phyloP scores from a whole-genome alignment of 352 stramenopile genomes.

The Globisporangium nunn region DNA sequence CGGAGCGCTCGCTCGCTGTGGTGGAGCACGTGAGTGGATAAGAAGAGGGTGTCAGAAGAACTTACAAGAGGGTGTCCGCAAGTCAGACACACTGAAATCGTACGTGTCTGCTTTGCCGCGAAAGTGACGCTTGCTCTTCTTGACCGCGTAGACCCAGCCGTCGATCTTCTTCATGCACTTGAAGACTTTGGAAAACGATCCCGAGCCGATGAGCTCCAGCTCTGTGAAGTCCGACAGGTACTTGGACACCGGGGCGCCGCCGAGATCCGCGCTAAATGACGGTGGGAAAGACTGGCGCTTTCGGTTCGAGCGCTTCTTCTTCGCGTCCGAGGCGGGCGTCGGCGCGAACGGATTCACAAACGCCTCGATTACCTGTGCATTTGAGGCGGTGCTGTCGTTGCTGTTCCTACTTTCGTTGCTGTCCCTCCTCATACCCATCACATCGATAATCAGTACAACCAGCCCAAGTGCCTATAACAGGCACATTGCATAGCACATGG shows the following conservation, averaged over 20 bases:
- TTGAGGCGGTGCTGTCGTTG: conserved; percentile 1
- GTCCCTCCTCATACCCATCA: too few relatives aligned
- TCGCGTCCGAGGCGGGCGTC: conserved; percentile 36
- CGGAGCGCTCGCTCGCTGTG: conserved; percentile 63
- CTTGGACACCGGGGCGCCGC: conserved; percentile 44
- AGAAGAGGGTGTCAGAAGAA: not conserved
- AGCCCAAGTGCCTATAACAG: not conserved
- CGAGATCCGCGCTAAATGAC: conserved; percentile 23
- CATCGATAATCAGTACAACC: not conserved
- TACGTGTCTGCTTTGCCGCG: conserved; percentile 79
- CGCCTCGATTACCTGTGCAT: conserved; percentile 26
- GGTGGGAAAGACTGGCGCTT: conserved; percentile 67
- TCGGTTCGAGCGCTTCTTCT: conserved; percentile 53
- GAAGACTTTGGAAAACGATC: conserved; percentile 83
- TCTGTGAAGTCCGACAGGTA: conserved; percentile 80
- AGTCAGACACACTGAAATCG: conserved; percentile 9
- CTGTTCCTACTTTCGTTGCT: conserved; percentile 1
- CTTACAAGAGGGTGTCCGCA: too few relatives aligned
- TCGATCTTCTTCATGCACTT: conserved; percentile 86
- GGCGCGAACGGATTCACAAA: conserved; percentile 73
- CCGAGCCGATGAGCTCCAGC: conserved; percentile 67
- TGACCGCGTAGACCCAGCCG: conserved; percentile 81
- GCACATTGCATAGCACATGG: not conserved
- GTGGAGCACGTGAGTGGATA: not conserved
- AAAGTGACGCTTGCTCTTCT: conserved; percentile 84